Evolutionary conservation across 768 basidiomycete species (phyloP), one percentile per base, ranked within the genome.

Genomic region (Mycena crocata): DNA sequence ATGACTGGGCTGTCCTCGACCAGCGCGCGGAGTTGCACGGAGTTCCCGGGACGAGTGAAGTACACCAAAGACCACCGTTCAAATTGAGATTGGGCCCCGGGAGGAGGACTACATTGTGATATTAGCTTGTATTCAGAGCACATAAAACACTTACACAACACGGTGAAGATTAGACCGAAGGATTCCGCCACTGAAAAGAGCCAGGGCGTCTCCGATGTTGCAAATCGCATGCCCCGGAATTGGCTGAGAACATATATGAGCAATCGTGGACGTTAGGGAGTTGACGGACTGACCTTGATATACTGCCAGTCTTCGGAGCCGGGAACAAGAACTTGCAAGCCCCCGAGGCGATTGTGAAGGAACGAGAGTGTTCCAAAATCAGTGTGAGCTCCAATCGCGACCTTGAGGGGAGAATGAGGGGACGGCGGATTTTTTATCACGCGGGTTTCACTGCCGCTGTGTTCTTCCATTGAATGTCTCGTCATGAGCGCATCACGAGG

Each of bases 301-400:
- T 91, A 92, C 72, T 87, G 86, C 91, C 91, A 93, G 24, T 83
- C 75, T 28, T 88, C 85, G 8, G 83, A 72, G 17, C 87, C 89
- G 1, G 89, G 90, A 1, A 85, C 84, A 50, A 91, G 79, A 0
- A 92, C 90, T 65, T 92, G 91, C 5, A 93, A 78, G 0, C 91
- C 91, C 5, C 91, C 91, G 0, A 92, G 83, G 2, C 83, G 84
- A 72, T 92, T 92, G 71, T 91, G 89, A 62, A 93, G 78, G 79
- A 92, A 87, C 0, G 89, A 88, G 86, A 91, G 73, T n/a, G 87
- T 88, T 69, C 90, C 90, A 67, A 91, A 92, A 75, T 91, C 91
- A 3, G 90, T 91, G 73, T 92, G 91, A 2, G 87, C 85, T 23
- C 89, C 89, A n/a, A 37, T 37, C 6, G 34, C 13, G 42, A 30